A percentile compares a stretch with the other conserved stretches of the same genome.
Conservation (phyloP, 257 asterid genomes). For the Rubia yunnanensis region DNA sequence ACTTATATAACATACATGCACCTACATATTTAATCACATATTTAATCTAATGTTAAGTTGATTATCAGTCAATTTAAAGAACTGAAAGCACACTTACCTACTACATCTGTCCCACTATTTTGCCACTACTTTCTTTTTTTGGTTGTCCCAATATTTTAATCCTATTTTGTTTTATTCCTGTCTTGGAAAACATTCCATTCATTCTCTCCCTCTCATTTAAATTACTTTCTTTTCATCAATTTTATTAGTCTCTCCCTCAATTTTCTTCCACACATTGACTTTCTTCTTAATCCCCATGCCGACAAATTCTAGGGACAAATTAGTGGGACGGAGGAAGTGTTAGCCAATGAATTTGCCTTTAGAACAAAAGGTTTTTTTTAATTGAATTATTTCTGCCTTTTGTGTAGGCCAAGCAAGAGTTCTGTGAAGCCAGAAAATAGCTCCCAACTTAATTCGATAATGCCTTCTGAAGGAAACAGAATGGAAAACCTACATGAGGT, state of each 20-base stretch:
- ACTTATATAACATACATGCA: neutral
- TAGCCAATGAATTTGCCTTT: neutral
- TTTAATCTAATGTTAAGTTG: neutral
- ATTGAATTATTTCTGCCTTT: neutral
- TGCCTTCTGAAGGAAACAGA: neutral
- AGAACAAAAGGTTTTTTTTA: neutral
- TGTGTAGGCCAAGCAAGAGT: neutral
- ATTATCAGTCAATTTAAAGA: neutral
- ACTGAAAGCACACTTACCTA: neutral
- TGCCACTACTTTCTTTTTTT: no score
- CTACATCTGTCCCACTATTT: no score
- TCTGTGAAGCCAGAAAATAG: neutral
- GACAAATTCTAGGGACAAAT: no score
- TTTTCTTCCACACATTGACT: no score
- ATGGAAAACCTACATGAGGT: conserved; percentile 1
- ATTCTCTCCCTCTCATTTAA: no score
- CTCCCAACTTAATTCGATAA: neutral
- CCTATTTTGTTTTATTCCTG: no score
- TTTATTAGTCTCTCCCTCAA: no score
- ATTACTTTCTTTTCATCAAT: no score
- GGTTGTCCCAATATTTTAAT: no score
- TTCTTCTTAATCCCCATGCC: no score
- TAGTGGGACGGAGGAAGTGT: no score
- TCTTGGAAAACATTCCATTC: no score
- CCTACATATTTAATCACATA: neutral